These are phyloP conservation scores for Eragrostis curvula DNA, from an alignment of 176 grass and related monocot genomes.

Conservation along the genomic window DNA sequence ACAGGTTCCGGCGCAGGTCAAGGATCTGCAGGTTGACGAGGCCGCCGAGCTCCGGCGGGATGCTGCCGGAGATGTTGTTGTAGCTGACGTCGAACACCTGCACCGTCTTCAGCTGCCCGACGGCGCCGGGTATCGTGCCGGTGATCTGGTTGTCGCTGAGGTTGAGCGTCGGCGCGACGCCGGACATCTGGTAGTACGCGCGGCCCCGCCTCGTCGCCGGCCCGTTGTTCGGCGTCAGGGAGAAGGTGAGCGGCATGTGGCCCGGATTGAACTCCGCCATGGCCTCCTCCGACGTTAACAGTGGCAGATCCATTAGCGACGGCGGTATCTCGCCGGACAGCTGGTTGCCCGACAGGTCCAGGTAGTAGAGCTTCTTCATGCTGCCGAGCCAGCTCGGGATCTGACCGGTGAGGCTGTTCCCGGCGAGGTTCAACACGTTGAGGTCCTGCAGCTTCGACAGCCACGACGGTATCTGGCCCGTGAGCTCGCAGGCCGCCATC, in stretches of 20 bases:
- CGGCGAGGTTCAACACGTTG: conserved; percentile 43
- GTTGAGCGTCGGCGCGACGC: conserved; percentile 43
- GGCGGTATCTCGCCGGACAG: conserved; percentile 44
- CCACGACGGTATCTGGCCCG: conserved; percentile 54
- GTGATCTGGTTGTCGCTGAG: conserved; percentile 38
- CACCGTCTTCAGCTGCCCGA: conserved; percentile 40
- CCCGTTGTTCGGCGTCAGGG: conserved; percentile 25
- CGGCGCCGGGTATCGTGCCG: conserved; percentile 31
- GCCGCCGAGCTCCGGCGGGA: conserved; percentile 42
- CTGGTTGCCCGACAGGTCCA: conserved; percentile 52
- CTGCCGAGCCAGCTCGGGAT: conserved; percentile 52
- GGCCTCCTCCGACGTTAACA: conserved; percentile 48
- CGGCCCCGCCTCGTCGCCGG: not conserved
- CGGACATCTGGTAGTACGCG: conserved; percentile 49
- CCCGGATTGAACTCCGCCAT: conserved; percentile 19
- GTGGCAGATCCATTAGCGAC: conserved; percentile 45
- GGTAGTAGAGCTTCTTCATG: conserved; percentile 52
- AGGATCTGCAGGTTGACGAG: conserved; percentile 37
- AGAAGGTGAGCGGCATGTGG: conserved; percentile 35
- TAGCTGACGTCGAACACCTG: conserved; percentile 45
- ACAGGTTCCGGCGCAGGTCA: conserved; percentile 29
- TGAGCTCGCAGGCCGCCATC: conserved; percentile 32
- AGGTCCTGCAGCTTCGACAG: conserved; percentile 49
- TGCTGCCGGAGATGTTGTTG: conserved; percentile 48
- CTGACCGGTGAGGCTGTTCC: conserved; percentile 45